Percentiles rank a stretch among this genome's conserved stretches.
These are phyloP conservation scores for Amorphotheca resinae DNA, from an alignment of 495 filamentous ascomycete genomes.

Conservation along the genomic window DNA sequence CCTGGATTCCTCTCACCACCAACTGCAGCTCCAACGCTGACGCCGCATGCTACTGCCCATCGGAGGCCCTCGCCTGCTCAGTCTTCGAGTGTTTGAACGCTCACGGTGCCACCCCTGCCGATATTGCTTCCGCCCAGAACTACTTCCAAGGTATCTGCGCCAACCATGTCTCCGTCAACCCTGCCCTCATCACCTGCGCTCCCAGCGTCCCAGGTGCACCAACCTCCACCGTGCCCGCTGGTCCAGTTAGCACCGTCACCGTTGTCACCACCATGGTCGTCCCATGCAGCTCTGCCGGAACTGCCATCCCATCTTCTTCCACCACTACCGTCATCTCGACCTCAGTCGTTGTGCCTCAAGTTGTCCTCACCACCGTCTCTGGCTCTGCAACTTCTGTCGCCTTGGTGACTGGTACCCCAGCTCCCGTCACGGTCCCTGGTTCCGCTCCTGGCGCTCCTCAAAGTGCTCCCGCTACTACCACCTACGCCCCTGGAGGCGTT, in stretches of 20 bases:
- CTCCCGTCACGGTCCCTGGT: not conserved
- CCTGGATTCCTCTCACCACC: conserved; percentile 58
- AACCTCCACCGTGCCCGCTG: conserved; percentile 5
- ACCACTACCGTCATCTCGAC: conserved; percentile 46
- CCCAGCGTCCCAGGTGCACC: conserved; percentile 25
- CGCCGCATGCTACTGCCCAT: conserved; percentile 74
- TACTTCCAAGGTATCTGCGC: conserved; percentile 93
- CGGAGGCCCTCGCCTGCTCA: conserved; percentile 60
- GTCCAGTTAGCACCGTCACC: conserved; percentile 45
- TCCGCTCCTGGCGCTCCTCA: not conserved
- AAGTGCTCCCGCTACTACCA: not conserved
- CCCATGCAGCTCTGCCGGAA: conserved; percentile 29
- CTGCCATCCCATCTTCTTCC: conserved; percentile 36
- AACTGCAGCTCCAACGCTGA: conserved; percentile 80
- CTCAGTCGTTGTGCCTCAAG: conserved; percentile 39
- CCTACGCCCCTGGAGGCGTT: not conserved
- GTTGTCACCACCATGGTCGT: conserved; percentile 32
- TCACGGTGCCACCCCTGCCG: conserved; percentile 52
- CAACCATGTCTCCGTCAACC: conserved; percentile 58
- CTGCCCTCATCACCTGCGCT: conserved; percentile 63
- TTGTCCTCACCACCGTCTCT: conserved; percentile 33
- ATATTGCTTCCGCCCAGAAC: conserved; percentile 57
- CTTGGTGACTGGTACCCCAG: conserved; percentile 12
- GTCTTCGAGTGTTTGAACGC: conserved; percentile 73
- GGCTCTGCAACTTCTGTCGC: conserved; percentile 10